These are phyloP conservation scores for Fraxinus sp. DNA, from an alignment of 305 asterid genomes.

Conservation along the genomic window DNA sequence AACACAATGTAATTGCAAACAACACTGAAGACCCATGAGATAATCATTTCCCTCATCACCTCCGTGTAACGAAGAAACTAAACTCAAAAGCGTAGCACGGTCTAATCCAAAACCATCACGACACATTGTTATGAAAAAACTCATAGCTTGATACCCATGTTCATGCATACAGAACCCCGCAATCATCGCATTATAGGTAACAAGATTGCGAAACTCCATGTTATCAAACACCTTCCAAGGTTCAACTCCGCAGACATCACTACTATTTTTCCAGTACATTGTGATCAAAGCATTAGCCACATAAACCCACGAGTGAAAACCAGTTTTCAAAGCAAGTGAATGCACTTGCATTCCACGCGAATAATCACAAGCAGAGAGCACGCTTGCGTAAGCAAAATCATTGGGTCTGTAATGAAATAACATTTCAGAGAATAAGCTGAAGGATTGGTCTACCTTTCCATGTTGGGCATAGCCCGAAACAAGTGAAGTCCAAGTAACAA, in stretches of 20 bases:
- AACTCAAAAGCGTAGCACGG: conserved; percentile 55
- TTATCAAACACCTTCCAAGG: conserved; percentile 59
- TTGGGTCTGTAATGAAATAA: conserved; percentile 53
- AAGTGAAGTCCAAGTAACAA: conserved; percentile 74
- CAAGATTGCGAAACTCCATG: conserved; percentile 50
- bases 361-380: conserved; percentile 65
- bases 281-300: conserved; percentile 75
- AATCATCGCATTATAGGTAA: conserved; percentile 74
- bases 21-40: conserved; percentile 34
- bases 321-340: conserved; percentile 50
- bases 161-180: conserved; percentile 51
- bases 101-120: conserved; percentile 58
- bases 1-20: conserved; percentile 61
- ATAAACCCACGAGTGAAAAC: conserved; percentile 58
- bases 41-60: conserved; percentile 21
- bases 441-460: conserved; percentile 43
- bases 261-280: conserved; percentile 58
- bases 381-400: conserved; percentile 71
- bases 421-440: conserved; percentile 51
- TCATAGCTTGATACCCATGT: conserved; percentile 40
- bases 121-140: conserved; percentile 45
- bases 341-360: conserved; percentile 68
- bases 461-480: conserved; percentile 70
- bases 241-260: conserved; percentile 28
- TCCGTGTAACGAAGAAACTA: conserved; percentile 52